Percentiles rank a stretch among this genome's conserved stretches.
phyloP scores from a whole-genome alignment of 139 green algal species.

The Chlorella vulgaris region DNA sequence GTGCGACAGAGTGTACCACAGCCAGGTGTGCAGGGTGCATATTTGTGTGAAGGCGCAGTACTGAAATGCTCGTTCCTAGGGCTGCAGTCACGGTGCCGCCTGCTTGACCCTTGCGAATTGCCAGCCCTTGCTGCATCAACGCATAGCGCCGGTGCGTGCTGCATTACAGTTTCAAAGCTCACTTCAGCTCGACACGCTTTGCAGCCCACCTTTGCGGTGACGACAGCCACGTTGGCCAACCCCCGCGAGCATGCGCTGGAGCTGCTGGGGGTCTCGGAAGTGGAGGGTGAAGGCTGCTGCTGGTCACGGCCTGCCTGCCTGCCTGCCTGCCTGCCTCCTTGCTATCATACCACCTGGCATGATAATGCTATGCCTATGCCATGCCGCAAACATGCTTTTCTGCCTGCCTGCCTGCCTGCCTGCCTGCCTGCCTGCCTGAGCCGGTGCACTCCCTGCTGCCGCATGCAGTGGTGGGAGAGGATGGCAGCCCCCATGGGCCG shows the following conservation, averaged over 20 bases:
- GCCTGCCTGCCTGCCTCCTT: background rate
- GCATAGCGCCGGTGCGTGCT: too few species aligned
- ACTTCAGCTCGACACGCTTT: background rate
- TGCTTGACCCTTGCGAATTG: too few species aligned
- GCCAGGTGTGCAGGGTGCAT: background rate
- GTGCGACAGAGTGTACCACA: slow-evolving; percentile 64
- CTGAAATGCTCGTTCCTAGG: too few species aligned
- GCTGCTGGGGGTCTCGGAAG: slow-evolving; percentile 57
- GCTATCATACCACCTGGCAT: background rate
- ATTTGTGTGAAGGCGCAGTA: background rate
- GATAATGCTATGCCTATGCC: background rate
- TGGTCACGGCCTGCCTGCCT: background rate
- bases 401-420: background rate
- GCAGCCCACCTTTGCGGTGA: slow-evolving; percentile 66
- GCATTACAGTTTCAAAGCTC: too few species aligned
- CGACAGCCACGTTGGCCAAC: slow-evolving; percentile 91
- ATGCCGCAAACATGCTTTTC: background rate
- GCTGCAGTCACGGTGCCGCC: too few species aligned
- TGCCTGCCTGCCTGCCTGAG: background rate
- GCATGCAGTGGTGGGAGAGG: slow-evolving; percentile 64
- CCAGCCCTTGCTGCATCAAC: too few species aligned
- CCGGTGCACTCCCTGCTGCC: background rate
- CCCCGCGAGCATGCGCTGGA: slow-evolving; percentile 68
- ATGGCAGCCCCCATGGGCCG: slow-evolving; percentile 82
- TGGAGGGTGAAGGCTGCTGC: slow-evolving; percentile 26